Percentiles rank a stretch among this genome's conserved stretches.
These are phyloP conservation scores for Phialophora expanda DNA, from an alignment of 2,329 filamentous ascomycete genomes.

Conservation along the genomic window DNA sequence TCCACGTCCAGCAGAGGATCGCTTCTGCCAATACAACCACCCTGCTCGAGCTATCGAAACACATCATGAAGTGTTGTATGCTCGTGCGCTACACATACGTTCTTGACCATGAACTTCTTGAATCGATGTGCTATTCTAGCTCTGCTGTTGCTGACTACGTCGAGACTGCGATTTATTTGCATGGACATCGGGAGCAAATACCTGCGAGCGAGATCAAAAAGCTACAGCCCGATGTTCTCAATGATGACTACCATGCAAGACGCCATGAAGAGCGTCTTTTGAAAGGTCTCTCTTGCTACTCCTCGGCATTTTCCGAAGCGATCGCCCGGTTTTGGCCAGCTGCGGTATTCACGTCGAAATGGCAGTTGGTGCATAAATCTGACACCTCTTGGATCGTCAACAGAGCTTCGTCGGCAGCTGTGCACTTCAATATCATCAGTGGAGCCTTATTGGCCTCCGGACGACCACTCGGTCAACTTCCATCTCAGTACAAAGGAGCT, in stretches of 20 bases:
- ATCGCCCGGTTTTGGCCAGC: constrained; percentile 27
- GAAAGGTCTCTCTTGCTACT: constrained; percentile 39
- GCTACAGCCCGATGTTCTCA: constrained; percentile 28
- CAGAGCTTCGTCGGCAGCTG: constrained; percentile 9
- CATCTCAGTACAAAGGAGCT: constrained; percentile 40
- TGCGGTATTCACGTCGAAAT: constrained; percentile 34
- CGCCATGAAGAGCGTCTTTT: constrained; percentile 10
- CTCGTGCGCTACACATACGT: constrained; percentile 44
- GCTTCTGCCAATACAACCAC: constrained; percentile 35
- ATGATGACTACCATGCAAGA: constrained; percentile 16
- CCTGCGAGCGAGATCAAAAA: background rate
- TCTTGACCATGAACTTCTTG: constrained; percentile 9
- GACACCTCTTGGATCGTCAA: constrained; percentile 25
- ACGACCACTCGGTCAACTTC: constrained; percentile 42
- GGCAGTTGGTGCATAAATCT: constrained; percentile 17
- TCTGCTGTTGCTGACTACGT: constrained; percentile 31
- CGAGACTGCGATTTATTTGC: constrained; percentile 33
- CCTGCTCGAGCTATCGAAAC: constrained; percentile 45
- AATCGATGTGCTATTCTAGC: constrained; percentile 16
- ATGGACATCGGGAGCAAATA: constrained; percentile 2
- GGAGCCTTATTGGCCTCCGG: constrained; percentile 46
- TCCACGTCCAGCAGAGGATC: constrained; percentile 37
- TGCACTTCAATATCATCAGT: constrained; percentile 45
- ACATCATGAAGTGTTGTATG: constrained; percentile 50
- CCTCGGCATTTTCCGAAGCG: constrained; percentile 31